phyloP scores from a whole-genome alignment of 805 yeast species.

The Lipomyces sp. region DNA sequence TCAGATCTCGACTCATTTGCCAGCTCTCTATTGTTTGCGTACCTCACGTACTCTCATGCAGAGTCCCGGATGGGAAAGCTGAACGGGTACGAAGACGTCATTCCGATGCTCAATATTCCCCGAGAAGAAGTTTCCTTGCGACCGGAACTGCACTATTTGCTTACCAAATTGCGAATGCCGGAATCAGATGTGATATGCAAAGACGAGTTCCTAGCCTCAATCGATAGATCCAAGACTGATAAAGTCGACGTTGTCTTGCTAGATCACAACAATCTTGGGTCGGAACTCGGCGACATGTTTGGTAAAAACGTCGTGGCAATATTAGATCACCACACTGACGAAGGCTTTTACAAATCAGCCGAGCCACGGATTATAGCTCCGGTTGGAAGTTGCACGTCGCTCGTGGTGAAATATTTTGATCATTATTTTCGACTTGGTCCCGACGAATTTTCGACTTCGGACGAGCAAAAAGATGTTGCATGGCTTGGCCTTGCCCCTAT shows the following conservation, averaged over 20 bases:
- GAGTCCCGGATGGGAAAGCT: background rate
- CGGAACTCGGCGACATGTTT: slow-evolving; percentile 50
- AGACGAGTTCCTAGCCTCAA: slow-evolving; percentile 61
- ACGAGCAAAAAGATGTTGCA: slow-evolving; percentile 42
- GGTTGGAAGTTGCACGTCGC: slow-evolving; percentile 79
- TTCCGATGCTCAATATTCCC: slow-evolving; percentile 81
- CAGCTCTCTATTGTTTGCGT: slow-evolving; percentile 74
- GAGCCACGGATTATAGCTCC: slow-evolving; percentile 65
- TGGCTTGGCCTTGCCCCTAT: slow-evolving; percentile 68
- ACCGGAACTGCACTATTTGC: slow-evolving; percentile 67
- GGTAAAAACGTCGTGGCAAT: slow-evolving; percentile 58
- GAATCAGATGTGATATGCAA: slow-evolving; percentile 59
- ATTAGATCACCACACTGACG: slow-evolving; percentile 90
- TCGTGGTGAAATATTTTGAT: slow-evolving; percentile 70
- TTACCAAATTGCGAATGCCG: slow-evolving; percentile 55
- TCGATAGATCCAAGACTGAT: slow-evolving; percentile 24
- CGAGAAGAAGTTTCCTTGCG: slow-evolving; percentile 67
- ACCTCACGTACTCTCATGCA: slow-evolving; percentile 48
- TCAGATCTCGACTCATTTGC: slow-evolving; percentile 83
- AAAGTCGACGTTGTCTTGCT: slow-evolving; percentile 62
- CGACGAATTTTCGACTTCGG: slow-evolving; percentile 15
- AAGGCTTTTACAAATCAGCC: slow-evolving; percentile 50
- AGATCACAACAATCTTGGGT: slow-evolving; percentile 76
- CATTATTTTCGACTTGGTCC: slow-evolving; percentile 26
- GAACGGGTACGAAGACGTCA: slow-evolving; percentile 41